A percentile compares a stretch with the other conserved stretches of the same genome.
Evolutionary conservation across 352 stramenopile genomes (phyloP).

Genomic region (Pythium angustatum): DNA sequence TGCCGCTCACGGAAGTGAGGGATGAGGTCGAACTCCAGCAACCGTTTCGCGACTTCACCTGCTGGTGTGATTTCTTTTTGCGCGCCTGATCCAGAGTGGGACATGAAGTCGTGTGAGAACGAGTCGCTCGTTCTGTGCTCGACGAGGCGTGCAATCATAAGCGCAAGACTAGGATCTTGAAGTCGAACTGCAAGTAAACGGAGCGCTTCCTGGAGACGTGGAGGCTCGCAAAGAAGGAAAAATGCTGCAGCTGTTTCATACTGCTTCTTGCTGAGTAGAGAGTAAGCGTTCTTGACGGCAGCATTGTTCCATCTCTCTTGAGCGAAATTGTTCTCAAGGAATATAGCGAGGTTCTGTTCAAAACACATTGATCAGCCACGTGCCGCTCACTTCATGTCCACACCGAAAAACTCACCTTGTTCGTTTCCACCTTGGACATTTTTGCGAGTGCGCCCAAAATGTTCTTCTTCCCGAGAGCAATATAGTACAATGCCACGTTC

Average conservation of each 20-base stretch:
- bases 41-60: slow-evolving; percentile 45
- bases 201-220: slow-evolving; percentile 91
- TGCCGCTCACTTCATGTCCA: not conserved
- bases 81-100: slow-evolving; percentile 11
- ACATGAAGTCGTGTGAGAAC: slow-evolving; percentile 62
- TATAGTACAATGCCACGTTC: slow-evolving; percentile 72
- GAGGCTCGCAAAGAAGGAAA: slow-evolving; percentile 93
- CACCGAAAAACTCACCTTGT: slow-evolving; percentile 47
- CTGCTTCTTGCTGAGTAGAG: slow-evolving; percentile 92
- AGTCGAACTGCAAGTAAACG: slow-evolving; percentile 88
- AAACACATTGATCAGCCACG: not conserved
- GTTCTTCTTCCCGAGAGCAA: slow-evolving; percentile 81
- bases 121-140: slow-evolving; percentile 65
- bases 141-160: slow-evolving; percentile 88
- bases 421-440: slow-evolving; percentile 64
- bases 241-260: slow-evolving; percentile 90
- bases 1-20: slow-evolving; percentile 56
- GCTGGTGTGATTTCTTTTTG: slow-evolving; percentile 64
- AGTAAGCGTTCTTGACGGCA: slow-evolving; percentile 95
- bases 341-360: slow-evolving; percentile 62
- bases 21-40: slow-evolving; percentile 72
- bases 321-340: slow-evolving; percentile 81
- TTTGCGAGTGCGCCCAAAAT: slow-evolving; percentile 74
- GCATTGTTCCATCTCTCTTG: slow-evolving; percentile 83
- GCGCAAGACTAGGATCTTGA: slow-evolving; percentile 85